Evolutionary conservation across 192 early-diverging fungal species (phyloP), one percentile per base, ranked within the genome.

Genomic region (Backusella parvicylindrica): DNA sequence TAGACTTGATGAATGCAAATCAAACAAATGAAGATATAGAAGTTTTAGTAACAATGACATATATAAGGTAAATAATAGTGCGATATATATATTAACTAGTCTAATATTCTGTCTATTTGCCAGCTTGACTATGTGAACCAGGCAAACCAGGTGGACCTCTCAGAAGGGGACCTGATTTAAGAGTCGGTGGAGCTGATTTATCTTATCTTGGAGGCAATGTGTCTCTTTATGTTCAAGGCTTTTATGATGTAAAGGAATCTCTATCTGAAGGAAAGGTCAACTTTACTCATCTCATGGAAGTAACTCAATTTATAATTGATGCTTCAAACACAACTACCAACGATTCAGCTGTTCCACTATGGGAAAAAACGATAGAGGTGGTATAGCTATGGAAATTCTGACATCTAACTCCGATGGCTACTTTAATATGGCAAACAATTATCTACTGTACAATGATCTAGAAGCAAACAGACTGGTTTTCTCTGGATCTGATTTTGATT

Each of bases 361-460:
- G 43, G 69, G 41, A 50, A 53, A 43, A 70, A 49, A 53, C 18
- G 28, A 32, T 70, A 18, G 69, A 70, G 1, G 32, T 65, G 65
- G 76, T 11, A 28, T 78, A 49, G 72, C 65, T 5, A n/a, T 78
- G 35, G 77, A 78, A 31, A 33, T 74, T 6, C 32, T 73, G 1
- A 31, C 30, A 23, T 72, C 71, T 0, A 68, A 68, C 13, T 30
- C 68, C 0, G 77, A 78, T 69, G 77, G 77, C 5, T 78, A 70
- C n/a, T 1, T 78, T 6, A 38, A 28, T 3, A 78, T 35, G 28
- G 32, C 64, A 12, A 67, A 78, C 21, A 78, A 78, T 33, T 74
- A 64, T 70, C 35, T 70, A 35, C 21, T 78, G 7, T 78, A 78
- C 28, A 37, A 73, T 33, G 56, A 78, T 43, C 21, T 64, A 21